Evolutionary conservation across 805 yeast species (phyloP).

Genomic region (Dipodascus geniculatus): DNA sequence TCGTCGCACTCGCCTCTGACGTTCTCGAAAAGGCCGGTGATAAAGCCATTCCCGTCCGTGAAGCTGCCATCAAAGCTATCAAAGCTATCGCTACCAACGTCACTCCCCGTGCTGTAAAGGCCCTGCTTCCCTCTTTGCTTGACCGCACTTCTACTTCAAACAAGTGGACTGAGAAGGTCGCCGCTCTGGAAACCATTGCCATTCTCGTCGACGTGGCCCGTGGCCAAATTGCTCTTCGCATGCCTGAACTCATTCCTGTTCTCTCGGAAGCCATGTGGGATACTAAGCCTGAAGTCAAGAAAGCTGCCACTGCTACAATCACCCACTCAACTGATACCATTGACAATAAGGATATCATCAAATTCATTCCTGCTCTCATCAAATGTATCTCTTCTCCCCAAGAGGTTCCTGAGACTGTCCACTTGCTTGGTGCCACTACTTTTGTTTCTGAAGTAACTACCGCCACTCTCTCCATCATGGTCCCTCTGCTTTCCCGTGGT

Average conservation of each 20-base stretch:
- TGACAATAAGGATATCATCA: slow-evolving; percentile 98
- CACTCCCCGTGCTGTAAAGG: slow-evolving; percentile 91
- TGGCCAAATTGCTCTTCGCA: slow-evolving; percentile 92
- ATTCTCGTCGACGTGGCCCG: slow-evolving; percentile 89
- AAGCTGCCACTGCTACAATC: slow-evolving; percentile 91
- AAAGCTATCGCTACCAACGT: slow-evolving; percentile 65
- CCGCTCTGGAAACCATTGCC: slow-evolving; percentile 75
- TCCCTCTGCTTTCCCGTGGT: slow-evolving; percentile 98
- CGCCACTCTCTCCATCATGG: slow-evolving; percentile 99
- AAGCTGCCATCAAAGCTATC: slow-evolving; percentile 65
- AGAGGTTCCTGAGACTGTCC: slow-evolving; percentile 98
- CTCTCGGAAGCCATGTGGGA: slow-evolving; percentile 99
- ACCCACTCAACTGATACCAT: slow-evolving; percentile 94
- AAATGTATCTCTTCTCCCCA: slow-evolving; percentile 94
- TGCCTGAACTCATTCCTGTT: slow-evolving; percentile 98
- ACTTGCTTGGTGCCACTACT: slow-evolving; percentile 97
- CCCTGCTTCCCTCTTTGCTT: slow-evolving; percentile 71
- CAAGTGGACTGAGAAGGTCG: slow-evolving; percentile 98
- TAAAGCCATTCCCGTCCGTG: slow-evolving; percentile 68
- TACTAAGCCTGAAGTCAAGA: slow-evolving; percentile 96
- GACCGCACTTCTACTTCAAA: slow-evolving; percentile 49
- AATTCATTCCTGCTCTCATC: slow-evolving; percentile 96
- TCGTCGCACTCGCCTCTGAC: slow-evolving; percentile 63
- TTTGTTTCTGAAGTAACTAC: slow-evolving; percentile 99
- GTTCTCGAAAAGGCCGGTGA: slow-evolving; percentile 80